Conservation (phyloP, 371 early-diverging fungal genomes). For the Blakeslea trispora region DNA sequence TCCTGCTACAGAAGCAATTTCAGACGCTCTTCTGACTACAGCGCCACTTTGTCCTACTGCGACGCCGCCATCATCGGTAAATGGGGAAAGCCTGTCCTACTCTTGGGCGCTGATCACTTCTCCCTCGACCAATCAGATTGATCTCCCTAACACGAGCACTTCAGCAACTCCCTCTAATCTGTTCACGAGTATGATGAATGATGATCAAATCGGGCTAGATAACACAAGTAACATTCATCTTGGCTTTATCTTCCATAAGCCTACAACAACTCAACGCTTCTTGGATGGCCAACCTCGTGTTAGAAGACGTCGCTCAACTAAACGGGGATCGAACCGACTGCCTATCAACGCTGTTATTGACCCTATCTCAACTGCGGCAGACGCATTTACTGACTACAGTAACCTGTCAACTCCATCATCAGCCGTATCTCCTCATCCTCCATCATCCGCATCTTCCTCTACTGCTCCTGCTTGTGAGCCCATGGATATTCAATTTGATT, state of each 20-base stretch:
- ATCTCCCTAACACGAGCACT: constrained; percentile 3
- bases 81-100: constrained; percentile 21
- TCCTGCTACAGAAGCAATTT: constrained; percentile 15
- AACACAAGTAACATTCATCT: constrained; percentile 14
- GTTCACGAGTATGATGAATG: constrained; percentile 14
- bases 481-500: constrained; percentile 30
- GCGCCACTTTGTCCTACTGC: constrained; percentile 32
- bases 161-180: background rate
- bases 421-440: constrained; percentile 20
- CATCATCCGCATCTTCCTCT: constrained; percentile 21
- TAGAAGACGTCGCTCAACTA: constrained; percentile 19
- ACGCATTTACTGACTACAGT: constrained; percentile 6
- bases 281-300: constrained; percentile 27
- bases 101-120: constrained; percentile 35
- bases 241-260: constrained; percentile 31
- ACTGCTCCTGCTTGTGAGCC: constrained; percentile 21
- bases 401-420: constrained; percentile 22
- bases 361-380: constrained; percentile 7
- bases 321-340: constrained; percentile 12
- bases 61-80: background rate
- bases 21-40: constrained; percentile 21
- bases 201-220: constrained; percentile 7
- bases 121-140: constrained; percentile 18
- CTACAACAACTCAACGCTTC: constrained; percentile 18
- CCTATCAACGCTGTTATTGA: constrained; percentile 11